Conservation (phyloP, 192 early-diverging fungal genomes). For the Entomortierella beljakovae region DNA sequence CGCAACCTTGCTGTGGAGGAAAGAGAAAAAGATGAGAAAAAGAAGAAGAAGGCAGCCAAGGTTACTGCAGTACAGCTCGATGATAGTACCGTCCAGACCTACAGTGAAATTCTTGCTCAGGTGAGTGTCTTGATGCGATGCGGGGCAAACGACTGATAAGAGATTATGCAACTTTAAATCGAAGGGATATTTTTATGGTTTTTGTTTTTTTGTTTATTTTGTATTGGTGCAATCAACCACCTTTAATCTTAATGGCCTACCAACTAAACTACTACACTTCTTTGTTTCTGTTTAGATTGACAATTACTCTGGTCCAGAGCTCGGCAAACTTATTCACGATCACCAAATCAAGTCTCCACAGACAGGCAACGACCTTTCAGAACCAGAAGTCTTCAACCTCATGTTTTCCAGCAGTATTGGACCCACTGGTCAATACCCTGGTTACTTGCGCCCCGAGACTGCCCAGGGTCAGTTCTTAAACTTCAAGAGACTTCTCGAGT, state of each 20-base stretch:
- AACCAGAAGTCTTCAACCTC: constrained; percentile 96
- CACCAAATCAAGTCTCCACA: constrained; percentile 92
- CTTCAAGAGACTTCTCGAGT: constrained; percentile 96
- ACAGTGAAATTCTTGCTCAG: constrained; percentile 89
- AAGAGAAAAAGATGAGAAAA: constrained; percentile 73
- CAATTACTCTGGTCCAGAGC: constrained; percentile 90
- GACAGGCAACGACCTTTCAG: constrained; percentile 90
- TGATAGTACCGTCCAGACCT: constrained; percentile 70
- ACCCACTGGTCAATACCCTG: constrained; percentile 86
- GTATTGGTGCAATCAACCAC: too few relatives aligned
- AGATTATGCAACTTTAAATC: not conserved
- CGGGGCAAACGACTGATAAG: not conserved
- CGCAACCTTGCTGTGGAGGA: constrained; percentile 59
- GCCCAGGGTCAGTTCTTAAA: constrained; percentile 99
- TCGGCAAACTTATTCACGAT: constrained; percentile 86
- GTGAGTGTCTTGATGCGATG: constrained; percentile 40
- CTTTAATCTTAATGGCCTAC: too few relatives aligned
- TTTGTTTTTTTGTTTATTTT: not conserved
- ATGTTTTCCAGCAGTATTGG: constrained; percentile 99
- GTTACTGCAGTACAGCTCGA: constrained; percentile 73
- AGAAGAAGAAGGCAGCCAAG: constrained; percentile 76
- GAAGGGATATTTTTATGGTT: not conserved
- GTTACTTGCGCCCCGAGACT: constrained; percentile 98
- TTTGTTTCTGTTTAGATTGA: constrained; percentile 73
- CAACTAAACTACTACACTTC: too few relatives aligned